Evolutionary conservation across 106 monocot species (phyloP).

Genomic region (Agapanthus africanus): DNA sequence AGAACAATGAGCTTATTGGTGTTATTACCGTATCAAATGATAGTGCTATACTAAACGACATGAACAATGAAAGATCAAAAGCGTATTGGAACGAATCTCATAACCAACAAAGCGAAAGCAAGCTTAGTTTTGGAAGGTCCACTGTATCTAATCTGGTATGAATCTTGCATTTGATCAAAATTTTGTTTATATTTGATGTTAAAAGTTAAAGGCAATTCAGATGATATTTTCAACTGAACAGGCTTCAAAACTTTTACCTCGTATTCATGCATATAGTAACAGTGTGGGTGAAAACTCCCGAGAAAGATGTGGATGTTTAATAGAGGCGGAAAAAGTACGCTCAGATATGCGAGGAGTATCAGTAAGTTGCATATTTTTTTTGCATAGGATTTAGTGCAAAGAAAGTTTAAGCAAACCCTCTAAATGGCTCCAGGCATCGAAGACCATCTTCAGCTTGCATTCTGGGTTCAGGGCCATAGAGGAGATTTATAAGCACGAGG

Average conservation of each 20-base stretch:
- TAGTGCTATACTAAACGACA: conserved; percentile 20
- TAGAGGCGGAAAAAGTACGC: too few relatives aligned
- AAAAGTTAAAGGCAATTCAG: conserved; percentile 2
- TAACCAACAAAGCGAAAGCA: not conserved
- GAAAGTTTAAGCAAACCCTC: too few relatives aligned
- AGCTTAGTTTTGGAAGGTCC: conserved; percentile 14
- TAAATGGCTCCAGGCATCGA: conserved; percentile 15
- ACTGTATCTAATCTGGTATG: conserved; percentile 25
- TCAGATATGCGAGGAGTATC: not conserved
- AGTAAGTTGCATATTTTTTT: conserved; percentile 10
- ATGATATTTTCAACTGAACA: conserved; percentile 15
- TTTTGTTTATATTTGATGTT: not conserved
- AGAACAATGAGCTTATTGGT: conserved; percentile 26
- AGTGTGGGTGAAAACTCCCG: conserved; percentile 10
- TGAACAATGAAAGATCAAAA: conserved; percentile 4
- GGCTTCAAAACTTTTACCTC: conserved; percentile 17
- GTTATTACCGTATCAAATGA: conserved; percentile 32
- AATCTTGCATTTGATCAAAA: not conserved
- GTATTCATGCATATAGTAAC: conserved; percentile 4
- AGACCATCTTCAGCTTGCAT: conserved; percentile 13
- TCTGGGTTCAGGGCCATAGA: conserved; percentile 12
- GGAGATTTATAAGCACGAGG: conserved; percentile 14
- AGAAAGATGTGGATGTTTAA: conserved; percentile 8
- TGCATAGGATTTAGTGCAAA: not conserved
- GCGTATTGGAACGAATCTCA: conserved; percentile 1